Evolutionary conservation across 106 monocot species (phyloP), one percentile per base, ranked within the genome.

Genomic region (Phalaenopsis aphrodite): DNA sequence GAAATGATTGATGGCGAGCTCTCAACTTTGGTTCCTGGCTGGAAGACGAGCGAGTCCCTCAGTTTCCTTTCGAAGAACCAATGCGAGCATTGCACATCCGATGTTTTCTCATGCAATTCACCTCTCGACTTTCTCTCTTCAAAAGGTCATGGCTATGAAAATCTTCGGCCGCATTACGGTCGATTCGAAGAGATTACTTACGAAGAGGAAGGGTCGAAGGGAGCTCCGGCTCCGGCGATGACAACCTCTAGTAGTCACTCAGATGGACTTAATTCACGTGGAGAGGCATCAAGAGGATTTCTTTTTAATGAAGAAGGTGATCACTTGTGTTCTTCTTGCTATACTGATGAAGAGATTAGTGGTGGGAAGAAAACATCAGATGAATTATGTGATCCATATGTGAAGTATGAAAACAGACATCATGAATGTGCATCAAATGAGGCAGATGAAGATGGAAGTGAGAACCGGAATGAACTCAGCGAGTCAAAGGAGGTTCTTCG

Each of bases 1-100:
- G 94, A 99, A 61, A 94, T 94, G 98, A 99, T 99, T 8, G 98
- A 99, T 64, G 84, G 72, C 2, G 94, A 94, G 83, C 82, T 99
- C 1, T 64, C 83, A 73, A 77, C 82, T 19, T 76, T 99, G 38
- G 92, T 99, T 37, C 94, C 94, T 4, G 88, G 86, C n/a, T 99
- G 98, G 98, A 89, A 82, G 76, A 84, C 84, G 5, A 93, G 90
- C 14, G 92, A 94, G 46, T 69, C 79, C 9, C 78, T 66, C 0
- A 55, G 81, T 10, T 23, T 65, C 55, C 46, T 78, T 21, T 71
- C 65, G 8, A 21, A 81, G 57, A 69, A 47, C 72, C 61, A 83
- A 24, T 95, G 89, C 61, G 47, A 79, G 12, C 84, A 86, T 52
- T 92, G 92, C 46, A 83, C 78, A 41, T 92, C 84, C 17, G 80